A percentile compares a stretch with the other conserved stretches of the same genome.
phyloP scores from a whole-genome alignment of 2,329 filamentous ascomycete genomes.

The Neoscytalidium dimidiatum region DNA sequence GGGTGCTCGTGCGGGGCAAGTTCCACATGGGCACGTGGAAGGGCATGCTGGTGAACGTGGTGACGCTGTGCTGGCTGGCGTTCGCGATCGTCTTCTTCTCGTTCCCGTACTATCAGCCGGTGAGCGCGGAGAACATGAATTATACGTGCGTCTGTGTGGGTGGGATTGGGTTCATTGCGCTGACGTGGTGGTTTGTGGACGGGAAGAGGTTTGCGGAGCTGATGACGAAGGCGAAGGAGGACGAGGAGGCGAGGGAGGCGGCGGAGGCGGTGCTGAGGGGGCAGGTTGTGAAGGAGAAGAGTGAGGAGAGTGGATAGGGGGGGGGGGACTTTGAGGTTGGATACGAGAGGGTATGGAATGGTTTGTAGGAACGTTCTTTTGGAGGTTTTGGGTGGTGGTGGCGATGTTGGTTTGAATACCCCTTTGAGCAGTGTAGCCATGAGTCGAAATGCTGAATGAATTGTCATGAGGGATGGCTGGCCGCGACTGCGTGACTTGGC shows the following conservation, averaged over 20 bases:
- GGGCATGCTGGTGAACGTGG: slow-evolving; percentile 1
- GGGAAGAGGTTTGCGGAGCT: slow-evolving; percentile 41
- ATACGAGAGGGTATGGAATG: not conserved
- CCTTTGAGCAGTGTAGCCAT: not conserved
- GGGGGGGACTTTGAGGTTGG: not conserved
- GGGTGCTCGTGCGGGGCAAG: not conserved
- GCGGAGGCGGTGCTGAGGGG: slow-evolving; percentile 12
- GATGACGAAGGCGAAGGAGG: slow-evolving; percentile 34
- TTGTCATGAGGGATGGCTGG: no score
- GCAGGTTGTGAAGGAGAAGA: not conserved
- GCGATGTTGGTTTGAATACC: not conserved
- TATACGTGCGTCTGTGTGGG: slow-evolving; percentile 53
- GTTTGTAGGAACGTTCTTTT: not conserved
- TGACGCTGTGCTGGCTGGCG: slow-evolving; percentile 5
- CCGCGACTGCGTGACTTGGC: no score
- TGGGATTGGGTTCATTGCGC: slow-evolving; percentile 40
- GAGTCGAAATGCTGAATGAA: not conserved
- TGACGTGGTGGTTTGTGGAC: slow-evolving; percentile 48
- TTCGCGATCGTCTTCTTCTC: slow-evolving; percentile 50
- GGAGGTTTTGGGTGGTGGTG: not conserved
- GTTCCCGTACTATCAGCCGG: slow-evolving; percentile 46
- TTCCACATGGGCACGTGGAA: slow-evolving; percentile 18
- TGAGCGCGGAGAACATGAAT: slow-evolving; percentile 47
- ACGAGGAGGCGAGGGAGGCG: slow-evolving; percentile 3
- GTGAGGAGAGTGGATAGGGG: not conserved